Evolutionary conservation across 768 basidiomycete species (phyloP), one percentile per base, ranked within the genome.

Genomic region (Tricholomella constricta): DNA sequence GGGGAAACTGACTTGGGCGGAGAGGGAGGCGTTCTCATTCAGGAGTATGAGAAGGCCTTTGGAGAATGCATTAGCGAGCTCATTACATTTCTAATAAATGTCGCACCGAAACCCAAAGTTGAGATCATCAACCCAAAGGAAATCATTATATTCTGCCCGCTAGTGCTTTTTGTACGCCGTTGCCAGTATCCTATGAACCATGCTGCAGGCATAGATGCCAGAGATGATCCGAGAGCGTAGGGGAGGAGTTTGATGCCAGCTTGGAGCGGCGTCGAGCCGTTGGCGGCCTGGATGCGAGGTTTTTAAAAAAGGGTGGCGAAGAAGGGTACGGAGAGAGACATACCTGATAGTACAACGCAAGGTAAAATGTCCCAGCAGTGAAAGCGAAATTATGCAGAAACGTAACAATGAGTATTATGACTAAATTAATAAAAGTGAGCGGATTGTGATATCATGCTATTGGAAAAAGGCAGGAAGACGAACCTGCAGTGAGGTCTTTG

Each of bases 351-450:
- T 84, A 93, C 20, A 93, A 68, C 0, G 90, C 88, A 41, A 94
- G 81, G 70, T 91, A 94, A 71, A 89, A 94, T 5, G 91, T 93
- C 44, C 89, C 91, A 27, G 91, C 82, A 57, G 82, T 92, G 69
- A 91, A 94, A 14, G 84, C 84, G 56, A 92, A 78, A 64, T 90
- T 91, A 67, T 93, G 91, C 49, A 93, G 76, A 72, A 92, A 91
- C 15, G 82, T 82, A 54, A 89, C 77, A 15, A 83, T 45, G 27
- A 93, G 80, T 41, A 89, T 76, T 52, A 78, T 77, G 56, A 84
- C 89, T 92, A 47, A 46, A 26, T 32, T 9, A 11, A 57, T 34
- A 60, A 27, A 56, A 61, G 35, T 63, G 61, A 49, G 55, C 31
- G 51, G 52, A 35, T 55, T 50, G 48, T 52, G 44, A 31, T 40